Evolutionary conservation across 768 basidiomycete species (phyloP).

Genomic region (Udeniomyces megalosporus): DNA sequence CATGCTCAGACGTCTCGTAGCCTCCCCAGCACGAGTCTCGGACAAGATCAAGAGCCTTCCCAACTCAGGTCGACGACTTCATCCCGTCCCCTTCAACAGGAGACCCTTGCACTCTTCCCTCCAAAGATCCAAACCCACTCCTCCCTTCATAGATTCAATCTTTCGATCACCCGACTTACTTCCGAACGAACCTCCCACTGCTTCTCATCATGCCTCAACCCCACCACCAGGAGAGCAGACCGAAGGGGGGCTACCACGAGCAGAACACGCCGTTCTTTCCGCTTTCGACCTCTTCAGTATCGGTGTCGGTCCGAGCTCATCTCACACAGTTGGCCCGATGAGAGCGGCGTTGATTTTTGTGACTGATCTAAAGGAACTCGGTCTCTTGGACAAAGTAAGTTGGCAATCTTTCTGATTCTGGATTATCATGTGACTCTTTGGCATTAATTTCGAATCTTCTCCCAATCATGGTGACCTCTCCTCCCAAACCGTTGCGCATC

Average conservation of each 20-base stretch:
- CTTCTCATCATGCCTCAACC: too few species aligned
- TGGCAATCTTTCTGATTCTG: neutral
- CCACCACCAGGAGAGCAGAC: neutral
- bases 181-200: too few species aligned
- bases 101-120: too few species aligned
- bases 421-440: neutral
- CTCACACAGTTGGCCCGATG: constrained; percentile 70
- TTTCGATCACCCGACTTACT: too few species aligned
- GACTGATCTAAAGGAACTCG: constrained; percentile 23
- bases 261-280: constrained; percentile 56
- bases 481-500: constrained; percentile 38
- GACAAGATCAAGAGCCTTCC: too few species aligned
- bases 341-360: constrained; percentile 22
- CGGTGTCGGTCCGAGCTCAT: constrained; percentile 43
- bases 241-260: neutral
- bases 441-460: neutral
- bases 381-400: constrained; percentile 45
- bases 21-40: too few species aligned
- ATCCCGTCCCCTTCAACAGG: too few species aligned
- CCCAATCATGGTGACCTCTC: constrained; percentile 48
- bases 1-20: too few species aligned
- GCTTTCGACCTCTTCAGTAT: constrained; percentile 81
- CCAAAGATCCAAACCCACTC: too few species aligned
- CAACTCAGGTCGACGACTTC: too few species aligned
- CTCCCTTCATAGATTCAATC: too few species aligned